phyloP scores from a whole-genome alignment of 225 moss, liverwort and hornwort species.

The Neckera pumila region DNA sequence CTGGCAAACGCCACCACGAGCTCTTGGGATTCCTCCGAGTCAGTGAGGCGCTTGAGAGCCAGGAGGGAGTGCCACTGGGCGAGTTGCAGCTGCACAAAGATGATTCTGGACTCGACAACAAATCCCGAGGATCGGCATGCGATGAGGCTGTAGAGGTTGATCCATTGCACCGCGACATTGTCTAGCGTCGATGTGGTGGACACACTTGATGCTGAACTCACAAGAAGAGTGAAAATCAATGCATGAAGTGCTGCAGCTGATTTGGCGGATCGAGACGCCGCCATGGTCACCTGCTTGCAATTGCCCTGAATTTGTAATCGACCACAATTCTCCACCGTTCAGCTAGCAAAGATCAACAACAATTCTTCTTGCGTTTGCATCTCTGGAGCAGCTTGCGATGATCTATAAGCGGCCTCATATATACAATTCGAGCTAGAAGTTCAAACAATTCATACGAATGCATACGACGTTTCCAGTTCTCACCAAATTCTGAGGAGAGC shows the following conservation, averaged over 20 bases:
- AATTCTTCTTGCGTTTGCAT: not conserved
- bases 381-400: not conserved
- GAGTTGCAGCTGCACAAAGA: not conserved
- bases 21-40: not conserved
- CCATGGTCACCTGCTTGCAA: not conserved
- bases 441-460: no score
- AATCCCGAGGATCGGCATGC: not conserved
- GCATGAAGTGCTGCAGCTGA: not conserved
- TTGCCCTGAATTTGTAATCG: not conserved
- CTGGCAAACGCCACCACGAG: constrained; percentile 6
- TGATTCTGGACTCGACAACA: not conserved
- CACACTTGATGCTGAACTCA: not conserved
- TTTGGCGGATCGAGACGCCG: not conserved
- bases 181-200: not conserved
- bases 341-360: not conserved
- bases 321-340: not conserved
- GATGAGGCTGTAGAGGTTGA: not conserved
- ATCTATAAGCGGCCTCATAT: no score
- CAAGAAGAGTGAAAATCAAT: not conserved
- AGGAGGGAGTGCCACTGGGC: not conserved
- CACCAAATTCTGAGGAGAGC: no score
- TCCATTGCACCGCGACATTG: not conserved
- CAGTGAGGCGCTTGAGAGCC: not conserved
- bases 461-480: no score
- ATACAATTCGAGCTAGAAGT: no score